These are phyloP conservation scores for Diospyros kaki DNA, from an alignment of 148 eudicot species.

Conservation along the genomic window DNA sequence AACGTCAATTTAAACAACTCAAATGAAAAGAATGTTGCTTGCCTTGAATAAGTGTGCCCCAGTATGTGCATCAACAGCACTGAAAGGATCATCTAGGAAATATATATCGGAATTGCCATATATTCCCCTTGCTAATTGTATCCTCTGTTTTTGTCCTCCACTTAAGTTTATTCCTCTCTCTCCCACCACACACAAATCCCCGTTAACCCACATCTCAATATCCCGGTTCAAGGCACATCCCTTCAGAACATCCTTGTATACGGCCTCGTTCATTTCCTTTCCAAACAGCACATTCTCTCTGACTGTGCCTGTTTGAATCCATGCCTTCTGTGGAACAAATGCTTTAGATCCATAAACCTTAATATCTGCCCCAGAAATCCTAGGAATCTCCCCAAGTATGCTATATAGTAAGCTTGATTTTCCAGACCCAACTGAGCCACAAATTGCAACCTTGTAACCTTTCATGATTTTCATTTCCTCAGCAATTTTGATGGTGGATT, in stretches of 20 bases:
- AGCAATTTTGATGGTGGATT: conserved; percentile 47
- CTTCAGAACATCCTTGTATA: conserved; percentile 68
- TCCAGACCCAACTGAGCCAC: conserved; percentile 93
- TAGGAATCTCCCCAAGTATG: conserved; percentile 80
- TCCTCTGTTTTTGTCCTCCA: conserved; percentile 91
- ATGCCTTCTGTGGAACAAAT: conserved; percentile 80
- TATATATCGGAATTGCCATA: conserved; percentile 76
- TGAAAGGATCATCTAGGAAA: conserved; percentile 95
- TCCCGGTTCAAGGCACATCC: conserved; percentile 77
- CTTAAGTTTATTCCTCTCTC: conserved; percentile 87
- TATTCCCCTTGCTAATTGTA: conserved; percentile 82
- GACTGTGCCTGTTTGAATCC: conserved; percentile 92
- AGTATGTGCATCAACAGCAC: conserved; percentile 95
- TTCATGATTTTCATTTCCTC: conserved; percentile 42
- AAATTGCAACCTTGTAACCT: conserved; percentile 78
- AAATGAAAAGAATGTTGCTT: conserved; percentile 17
- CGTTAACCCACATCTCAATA: conserved; percentile 67
- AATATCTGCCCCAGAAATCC: conserved; percentile 50
- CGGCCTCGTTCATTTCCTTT: conserved; percentile 50
- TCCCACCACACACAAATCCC: conserved; percentile 77
- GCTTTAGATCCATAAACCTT: conserved; percentile 74
- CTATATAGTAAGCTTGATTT: conserved; percentile 82
- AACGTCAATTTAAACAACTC: not conserved
- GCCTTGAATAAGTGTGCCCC: conserved; percentile 85
- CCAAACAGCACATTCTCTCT: conserved; percentile 84